Conservation (phyloP, 176 grass and related monocot species). For the Rhynchospora tenuis region DNA sequence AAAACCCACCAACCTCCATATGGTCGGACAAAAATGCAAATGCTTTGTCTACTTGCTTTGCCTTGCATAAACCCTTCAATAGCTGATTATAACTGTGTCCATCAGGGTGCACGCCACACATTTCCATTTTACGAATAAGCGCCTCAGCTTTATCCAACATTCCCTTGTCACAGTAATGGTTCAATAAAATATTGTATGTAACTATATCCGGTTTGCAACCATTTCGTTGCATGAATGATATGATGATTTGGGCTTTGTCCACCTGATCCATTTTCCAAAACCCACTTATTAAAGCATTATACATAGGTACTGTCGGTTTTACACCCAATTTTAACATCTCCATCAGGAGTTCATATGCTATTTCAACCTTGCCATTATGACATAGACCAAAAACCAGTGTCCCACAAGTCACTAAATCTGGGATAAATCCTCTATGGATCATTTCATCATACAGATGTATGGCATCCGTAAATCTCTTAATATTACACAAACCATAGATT, state of each 20-base stretch:
- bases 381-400: constrained; percentile 40
- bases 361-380: constrained; percentile 33
- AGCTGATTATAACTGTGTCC: constrained; percentile 39
- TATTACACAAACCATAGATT: constrained; percentile 37
- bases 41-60: constrained; percentile 35
- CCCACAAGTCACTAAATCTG: constrained; percentile 31
- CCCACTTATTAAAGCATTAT: constrained; percentile 51
- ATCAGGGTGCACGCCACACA: constrained; percentile 34
- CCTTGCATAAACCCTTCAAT: constrained; percentile 46
- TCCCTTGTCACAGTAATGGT: constrained; percentile 38
- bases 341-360: constrained; percentile 43
- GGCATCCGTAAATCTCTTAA: constrained; percentile 27
- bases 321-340: constrained; percentile 43
- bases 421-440: constrained; percentile 24
- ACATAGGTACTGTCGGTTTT: constrained; percentile 22
- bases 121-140: constrained; percentile 37
- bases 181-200: constrained; percentile 48
- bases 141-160: constrained; percentile 44
- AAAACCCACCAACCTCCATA: constrained; percentile 36
- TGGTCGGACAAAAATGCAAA: constrained; percentile 26
- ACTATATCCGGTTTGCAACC: constrained; percentile 42
- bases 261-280: constrained; percentile 34
- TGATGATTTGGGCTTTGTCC: constrained; percentile 36
- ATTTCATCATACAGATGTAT: constrained; percentile 43
- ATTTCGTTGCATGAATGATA: constrained; percentile 47